Conservation (phyloP, 352 stramenopile genomes). For the Thraustochytrium striatum region DNA sequence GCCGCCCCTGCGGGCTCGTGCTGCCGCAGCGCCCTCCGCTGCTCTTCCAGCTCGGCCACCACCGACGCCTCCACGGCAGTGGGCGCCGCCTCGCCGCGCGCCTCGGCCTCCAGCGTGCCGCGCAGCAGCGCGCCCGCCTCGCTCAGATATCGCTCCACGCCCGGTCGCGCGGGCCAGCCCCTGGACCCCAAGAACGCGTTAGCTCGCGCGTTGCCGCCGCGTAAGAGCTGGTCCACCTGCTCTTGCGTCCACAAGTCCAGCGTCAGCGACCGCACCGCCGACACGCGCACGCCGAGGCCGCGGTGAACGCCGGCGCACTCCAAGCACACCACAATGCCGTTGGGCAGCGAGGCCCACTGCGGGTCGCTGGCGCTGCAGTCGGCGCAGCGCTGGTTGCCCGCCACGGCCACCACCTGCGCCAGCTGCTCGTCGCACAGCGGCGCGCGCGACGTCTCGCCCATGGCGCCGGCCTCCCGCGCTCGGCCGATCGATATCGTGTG, state of each 20-base stretch:
- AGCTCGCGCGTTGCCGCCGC: background rate
- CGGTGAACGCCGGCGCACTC: no score
- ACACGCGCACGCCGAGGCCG: no score
- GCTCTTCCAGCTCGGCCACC: no score
- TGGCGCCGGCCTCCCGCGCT: no score
- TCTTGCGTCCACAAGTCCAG: slow-evolving; percentile 87
- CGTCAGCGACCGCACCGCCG: slow-evolving; percentile 86
- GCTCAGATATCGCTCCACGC: background rate
- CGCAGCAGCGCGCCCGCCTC: background rate
- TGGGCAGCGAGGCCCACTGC: no score
- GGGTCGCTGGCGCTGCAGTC: no score
- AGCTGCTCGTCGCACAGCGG: background rate
- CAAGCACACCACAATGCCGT: no score
- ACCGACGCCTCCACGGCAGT: background rate
- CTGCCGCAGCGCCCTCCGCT: no score
- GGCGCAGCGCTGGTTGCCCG: background rate
- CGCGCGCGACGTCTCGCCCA: background rate
- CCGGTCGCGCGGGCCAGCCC: no score
- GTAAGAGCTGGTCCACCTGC: slow-evolving; percentile 61
- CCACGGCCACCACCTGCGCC: background rate
- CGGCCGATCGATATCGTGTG: no score
- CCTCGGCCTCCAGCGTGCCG: background rate
- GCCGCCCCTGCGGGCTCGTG: no score
- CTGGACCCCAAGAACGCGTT: slow-evolving; percentile 22
- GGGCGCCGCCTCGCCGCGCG: background rate